These are phyloP conservation scores for Wickerhamomyces bisporus DNA, from an alignment of 805 yeast species.

Conservation along the genomic window DNA sequence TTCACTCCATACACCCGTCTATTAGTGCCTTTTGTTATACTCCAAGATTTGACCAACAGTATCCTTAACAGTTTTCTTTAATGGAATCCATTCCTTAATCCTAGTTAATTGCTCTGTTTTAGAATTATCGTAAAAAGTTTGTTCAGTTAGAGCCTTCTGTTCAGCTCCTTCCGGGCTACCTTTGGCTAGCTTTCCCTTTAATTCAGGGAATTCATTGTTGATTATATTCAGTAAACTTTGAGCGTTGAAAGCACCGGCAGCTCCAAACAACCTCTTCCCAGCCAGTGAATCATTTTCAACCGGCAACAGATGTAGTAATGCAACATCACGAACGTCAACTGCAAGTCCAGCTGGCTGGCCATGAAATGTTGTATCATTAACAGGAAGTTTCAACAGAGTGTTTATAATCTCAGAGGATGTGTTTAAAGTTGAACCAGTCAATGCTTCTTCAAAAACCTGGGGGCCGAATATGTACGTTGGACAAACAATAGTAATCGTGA, in stretches of 20 bases:
- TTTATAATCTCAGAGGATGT: conserved; percentile 36
- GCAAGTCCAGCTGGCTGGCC: conserved; percentile 15
- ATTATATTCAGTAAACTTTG: conserved; percentile 14
- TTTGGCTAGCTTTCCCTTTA: conserved; percentile 32
- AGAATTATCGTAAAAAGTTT: conserved; percentile 5
- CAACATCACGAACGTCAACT: conserved; percentile 44
- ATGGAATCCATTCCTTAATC: conserved; percentile 21
- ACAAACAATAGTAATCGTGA: conserved; percentile 43
- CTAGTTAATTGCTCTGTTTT: conserved; percentile 3
- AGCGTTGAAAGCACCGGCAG: conserved; percentile 10
- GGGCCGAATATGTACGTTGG: conserved; percentile 61
- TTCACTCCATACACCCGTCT: no score
- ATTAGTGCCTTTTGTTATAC: not conserved
- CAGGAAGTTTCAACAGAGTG: conserved; percentile 33
- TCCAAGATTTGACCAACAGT: conserved; percentile 28
- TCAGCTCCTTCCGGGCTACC: conserved; percentile 18
- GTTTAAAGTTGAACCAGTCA: conserved; percentile 35
- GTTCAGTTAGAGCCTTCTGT: not conserved
- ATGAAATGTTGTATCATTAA: conserved; percentile 23
- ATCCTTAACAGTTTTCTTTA: conserved; percentile 35
- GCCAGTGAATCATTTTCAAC: conserved; percentile 17
- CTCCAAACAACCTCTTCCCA: conserved; percentile 20
- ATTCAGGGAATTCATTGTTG: conserved; percentile 30
- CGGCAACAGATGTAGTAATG: conserved; percentile 38
- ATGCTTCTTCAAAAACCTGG: conserved; percentile 43